Percentiles rank a stretch among this genome's conserved stretches.
These are phyloP conservation scores for Diversispora epigaea DNA, from an alignment of 192 early-diverging fungal genomes.

Conservation along the genomic window DNA sequence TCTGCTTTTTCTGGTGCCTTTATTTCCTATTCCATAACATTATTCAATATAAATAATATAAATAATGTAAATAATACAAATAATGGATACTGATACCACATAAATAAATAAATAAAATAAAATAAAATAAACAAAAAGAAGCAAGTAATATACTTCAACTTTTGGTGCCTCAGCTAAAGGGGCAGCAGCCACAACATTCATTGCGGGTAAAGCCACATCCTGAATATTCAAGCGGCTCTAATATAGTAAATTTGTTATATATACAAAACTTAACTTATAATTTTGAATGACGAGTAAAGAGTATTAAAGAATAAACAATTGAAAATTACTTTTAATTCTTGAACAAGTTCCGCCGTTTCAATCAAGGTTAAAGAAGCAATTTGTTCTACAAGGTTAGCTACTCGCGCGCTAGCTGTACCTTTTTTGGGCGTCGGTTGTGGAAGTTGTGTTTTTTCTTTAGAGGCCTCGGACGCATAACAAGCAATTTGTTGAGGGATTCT, in stretches of 20 bases:
- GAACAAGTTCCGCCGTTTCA: constrained; percentile 89
- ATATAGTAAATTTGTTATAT: too few relatives aligned
- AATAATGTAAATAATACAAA: too few relatives aligned
- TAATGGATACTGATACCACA: too few relatives aligned
- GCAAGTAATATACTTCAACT: too few relatives aligned
- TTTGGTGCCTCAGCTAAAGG: constrained; percentile 61
- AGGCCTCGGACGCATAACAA: constrained; percentile 40
- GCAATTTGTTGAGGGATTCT: too few relatives aligned
- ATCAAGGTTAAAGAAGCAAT: constrained; percentile 90
- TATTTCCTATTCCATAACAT: constrained; percentile 75
- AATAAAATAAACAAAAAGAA: too few relatives aligned
- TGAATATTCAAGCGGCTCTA: constrained; percentile 89
- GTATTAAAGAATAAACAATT: background rate
- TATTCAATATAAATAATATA: too few relatives aligned
- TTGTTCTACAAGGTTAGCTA: constrained; percentile 82
- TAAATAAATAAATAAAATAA: too few relatives aligned
- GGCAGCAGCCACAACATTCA: constrained; percentile 66
- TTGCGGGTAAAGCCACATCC: constrained; percentile 84
- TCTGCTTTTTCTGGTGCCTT: constrained; percentile 90
- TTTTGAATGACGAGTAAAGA: too few relatives aligned
- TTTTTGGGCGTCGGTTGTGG: constrained; percentile 66
- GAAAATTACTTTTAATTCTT: constrained; percentile 76
- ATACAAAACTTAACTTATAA: too few relatives aligned
- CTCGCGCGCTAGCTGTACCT: constrained; percentile 62
- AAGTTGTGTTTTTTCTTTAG: constrained; percentile 51